These are phyloP conservation scores for Moesziomyces sp. DNA, from an alignment of 1,284 basidiomycete species.

Conservation along the genomic window DNA sequence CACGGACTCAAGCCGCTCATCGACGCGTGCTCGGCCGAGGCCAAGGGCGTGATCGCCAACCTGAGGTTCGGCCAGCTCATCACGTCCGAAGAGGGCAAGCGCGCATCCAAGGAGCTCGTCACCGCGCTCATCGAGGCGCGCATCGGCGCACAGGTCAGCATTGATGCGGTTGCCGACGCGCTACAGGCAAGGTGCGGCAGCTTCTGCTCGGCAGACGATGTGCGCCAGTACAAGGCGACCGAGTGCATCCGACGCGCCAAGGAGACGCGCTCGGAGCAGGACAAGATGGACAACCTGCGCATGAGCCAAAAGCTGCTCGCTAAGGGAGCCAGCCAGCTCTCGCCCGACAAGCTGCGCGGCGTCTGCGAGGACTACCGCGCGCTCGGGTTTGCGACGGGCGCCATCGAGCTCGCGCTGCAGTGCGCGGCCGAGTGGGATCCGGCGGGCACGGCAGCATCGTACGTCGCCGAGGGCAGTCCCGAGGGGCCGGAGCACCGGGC, in stretches of 20 bases:
- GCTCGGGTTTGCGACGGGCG: slow-evolving; percentile 83
- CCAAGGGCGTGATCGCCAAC: slow-evolving; percentile 41
- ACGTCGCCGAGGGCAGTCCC: slow-evolving; percentile 75
- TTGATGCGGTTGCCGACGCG: slow-evolving; percentile 94
- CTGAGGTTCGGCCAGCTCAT: slow-evolving; percentile 61
- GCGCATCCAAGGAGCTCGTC: slow-evolving; percentile 76
- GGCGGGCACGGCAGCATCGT: slow-evolving; percentile 71
- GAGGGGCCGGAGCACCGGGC: slow-evolving; percentile 73
- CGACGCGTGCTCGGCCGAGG: slow-evolving; percentile 64
- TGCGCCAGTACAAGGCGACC: slow-evolving; percentile 97
- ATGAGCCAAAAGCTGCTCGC: slow-evolving; percentile 75
- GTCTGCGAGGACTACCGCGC: slow-evolving; percentile 86
- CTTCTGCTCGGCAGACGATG: slow-evolving; percentile 98
- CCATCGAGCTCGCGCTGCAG: slow-evolving; percentile 84
- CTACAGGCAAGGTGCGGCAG: slow-evolving; percentile 93
- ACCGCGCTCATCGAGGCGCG: slow-evolving; percentile 92
- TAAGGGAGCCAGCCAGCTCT: slow-evolving; percentile 85
- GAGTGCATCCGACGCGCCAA: slow-evolving; percentile 91
- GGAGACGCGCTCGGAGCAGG: slow-evolving; percentile 77
- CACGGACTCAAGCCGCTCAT: slow-evolving; percentile 89
- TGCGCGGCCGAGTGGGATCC: slow-evolving; percentile 85
- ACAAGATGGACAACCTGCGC: slow-evolving; percentile 30
- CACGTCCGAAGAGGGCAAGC: slow-evolving; percentile 86
- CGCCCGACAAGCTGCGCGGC: slow-evolving; percentile 84
- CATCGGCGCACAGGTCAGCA: slow-evolving; percentile 93